Evolutionary conservation across 352 stramenopile species (phyloP).

Genomic region (Pythium dissimile): DNA sequence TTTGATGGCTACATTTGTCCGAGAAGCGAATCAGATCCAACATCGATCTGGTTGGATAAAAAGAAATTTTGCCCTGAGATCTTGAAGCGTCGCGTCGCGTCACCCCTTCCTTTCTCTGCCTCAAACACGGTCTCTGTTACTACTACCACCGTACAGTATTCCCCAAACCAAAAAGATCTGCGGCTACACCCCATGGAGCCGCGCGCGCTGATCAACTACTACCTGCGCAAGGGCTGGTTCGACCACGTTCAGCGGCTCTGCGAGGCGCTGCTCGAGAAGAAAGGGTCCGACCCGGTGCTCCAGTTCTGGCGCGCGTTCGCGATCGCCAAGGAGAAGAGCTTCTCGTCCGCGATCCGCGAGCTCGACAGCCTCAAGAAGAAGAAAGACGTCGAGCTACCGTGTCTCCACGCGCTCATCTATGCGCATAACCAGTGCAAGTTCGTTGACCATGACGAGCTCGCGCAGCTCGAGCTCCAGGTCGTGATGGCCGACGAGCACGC

Average conservation of each 20-base stretch:
- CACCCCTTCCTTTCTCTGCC: background rate
- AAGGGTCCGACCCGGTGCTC: constrained; percentile 72
- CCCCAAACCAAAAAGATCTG: no score
- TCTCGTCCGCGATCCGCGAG: constrained; percentile 80
- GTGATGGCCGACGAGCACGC: constrained; percentile 76
- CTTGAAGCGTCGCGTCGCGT: constrained; percentile 24
- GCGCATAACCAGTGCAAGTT: constrained; percentile 75
- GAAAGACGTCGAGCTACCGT: constrained; percentile 75
- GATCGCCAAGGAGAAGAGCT: constrained; percentile 72
- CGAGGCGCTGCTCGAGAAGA: constrained; percentile 76
- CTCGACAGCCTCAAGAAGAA: constrained; percentile 80
- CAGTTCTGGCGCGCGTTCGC: constrained; percentile 87
- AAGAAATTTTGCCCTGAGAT: background rate
- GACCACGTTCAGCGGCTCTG: constrained; percentile 82
- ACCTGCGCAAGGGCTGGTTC: constrained; percentile 85
- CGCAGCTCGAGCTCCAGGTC: constrained; percentile 73
- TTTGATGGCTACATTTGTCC: background rate
- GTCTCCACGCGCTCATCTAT: constrained; percentile 74
- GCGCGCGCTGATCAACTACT: constrained; percentile 84
- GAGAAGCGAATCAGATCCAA: background rate
- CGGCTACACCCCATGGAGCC: constrained; percentile 35
- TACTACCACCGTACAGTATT: background rate
- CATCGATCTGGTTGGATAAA: background rate
- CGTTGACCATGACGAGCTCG: constrained; percentile 75
- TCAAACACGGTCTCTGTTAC: background rate